These are phyloP conservation scores for Takakia lepidozioides DNA, from an alignment of 225 moss, liverwort and hornwort genomes.

Conservation along the genomic window DNA sequence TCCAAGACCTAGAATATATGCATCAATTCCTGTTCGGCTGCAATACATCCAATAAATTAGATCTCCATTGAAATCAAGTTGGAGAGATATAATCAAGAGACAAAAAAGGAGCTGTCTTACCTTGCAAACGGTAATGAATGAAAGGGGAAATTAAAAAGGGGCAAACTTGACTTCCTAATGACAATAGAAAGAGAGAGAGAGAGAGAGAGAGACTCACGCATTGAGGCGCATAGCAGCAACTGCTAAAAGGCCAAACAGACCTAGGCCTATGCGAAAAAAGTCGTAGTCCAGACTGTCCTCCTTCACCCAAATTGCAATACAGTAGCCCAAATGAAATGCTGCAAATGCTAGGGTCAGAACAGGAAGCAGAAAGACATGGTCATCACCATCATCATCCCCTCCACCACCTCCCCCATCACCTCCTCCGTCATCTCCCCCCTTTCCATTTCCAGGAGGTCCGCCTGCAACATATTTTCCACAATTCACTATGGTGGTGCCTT, in stretches of 20 bases:
- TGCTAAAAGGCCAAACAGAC: conserved; percentile 57
- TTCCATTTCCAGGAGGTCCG: conserved; percentile 72
- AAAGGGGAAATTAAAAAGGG: no score
- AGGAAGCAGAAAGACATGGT: conserved; percentile 67
- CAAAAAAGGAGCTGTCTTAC: no score
- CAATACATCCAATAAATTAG: no score
- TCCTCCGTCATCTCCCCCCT: conserved; percentile 69
- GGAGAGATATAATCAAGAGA: no score
- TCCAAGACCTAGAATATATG: conserved; percentile 75
- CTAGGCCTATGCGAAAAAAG: conserved; percentile 65
- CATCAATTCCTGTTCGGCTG: conserved; percentile 77
- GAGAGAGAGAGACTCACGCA: conserved; percentile 29
- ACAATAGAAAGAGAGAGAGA: no score
- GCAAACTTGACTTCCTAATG: no score
- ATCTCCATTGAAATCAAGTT: no score
- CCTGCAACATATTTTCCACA: no score
- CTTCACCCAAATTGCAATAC: conserved; percentile 79
- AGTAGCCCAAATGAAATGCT: conserved; percentile 79
- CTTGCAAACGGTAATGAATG: no score
- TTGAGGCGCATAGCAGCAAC: conserved; percentile 70
- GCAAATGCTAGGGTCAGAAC: conserved; percentile 68
- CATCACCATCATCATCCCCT: conserved; percentile 68
- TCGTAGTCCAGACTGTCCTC: conserved; percentile 67
- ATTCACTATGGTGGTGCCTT: no score
- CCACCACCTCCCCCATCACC: conserved; percentile 68